Evolutionary conservation across 2,329 filamentous ascomycete genomes (phyloP).

Genomic region (Fusarium brevicatenulatum): DNA sequence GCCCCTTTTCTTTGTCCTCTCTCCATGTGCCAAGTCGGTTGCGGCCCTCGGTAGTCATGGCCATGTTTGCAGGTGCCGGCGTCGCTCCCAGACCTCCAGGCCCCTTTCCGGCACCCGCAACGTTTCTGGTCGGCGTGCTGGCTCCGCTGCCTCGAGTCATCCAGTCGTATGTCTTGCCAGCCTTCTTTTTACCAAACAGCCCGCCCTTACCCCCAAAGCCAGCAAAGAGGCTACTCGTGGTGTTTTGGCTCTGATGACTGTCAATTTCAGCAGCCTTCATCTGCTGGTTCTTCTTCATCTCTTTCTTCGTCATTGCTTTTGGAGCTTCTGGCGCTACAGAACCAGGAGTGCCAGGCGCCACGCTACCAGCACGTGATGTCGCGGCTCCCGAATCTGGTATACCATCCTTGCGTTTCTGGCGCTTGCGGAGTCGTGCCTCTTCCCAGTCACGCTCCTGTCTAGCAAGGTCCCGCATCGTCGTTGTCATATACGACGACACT

Average conservation of each 20-base stretch:
- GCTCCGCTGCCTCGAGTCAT: conserved; percentile 70
- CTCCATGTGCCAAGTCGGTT: conserved; percentile 78
- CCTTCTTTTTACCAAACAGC: conserved; percentile 68
- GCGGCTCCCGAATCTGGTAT: conserved; percentile 61
- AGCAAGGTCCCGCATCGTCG: conserved; percentile 69
- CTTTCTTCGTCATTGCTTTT: conserved; percentile 87
- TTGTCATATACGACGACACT: conserved; percentile 62
- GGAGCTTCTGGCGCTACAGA: conserved; percentile 70
- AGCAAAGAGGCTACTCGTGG: conserved; percentile 79
- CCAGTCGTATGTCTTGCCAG: conserved; percentile 77
- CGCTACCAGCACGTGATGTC: conserved; percentile 64
- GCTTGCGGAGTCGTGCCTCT: conserved; percentile 74
- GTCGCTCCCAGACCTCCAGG: conserved; percentile 46
- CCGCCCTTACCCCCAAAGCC: conserved; percentile 71
- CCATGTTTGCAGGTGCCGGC: conserved; percentile 47
- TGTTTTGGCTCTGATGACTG: conserved; percentile 83
- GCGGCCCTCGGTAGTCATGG: conserved; percentile 66
- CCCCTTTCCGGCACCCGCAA: conserved; percentile 49
- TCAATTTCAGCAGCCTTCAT: conserved; percentile 81
- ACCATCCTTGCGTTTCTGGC: conserved; percentile 70
- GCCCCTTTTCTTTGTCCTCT: conserved; percentile 80
- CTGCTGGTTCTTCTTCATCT: conserved; percentile 78
- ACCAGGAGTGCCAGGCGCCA: conserved; percentile 69
- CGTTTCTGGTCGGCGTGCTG: conserved; percentile 59
- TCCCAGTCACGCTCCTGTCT: conserved; percentile 76